Evolutionary conservation across 331 rosid genomes (phyloP), one percentile per base, ranked within the genome.

Genomic region (Malus hybrid): DNA sequence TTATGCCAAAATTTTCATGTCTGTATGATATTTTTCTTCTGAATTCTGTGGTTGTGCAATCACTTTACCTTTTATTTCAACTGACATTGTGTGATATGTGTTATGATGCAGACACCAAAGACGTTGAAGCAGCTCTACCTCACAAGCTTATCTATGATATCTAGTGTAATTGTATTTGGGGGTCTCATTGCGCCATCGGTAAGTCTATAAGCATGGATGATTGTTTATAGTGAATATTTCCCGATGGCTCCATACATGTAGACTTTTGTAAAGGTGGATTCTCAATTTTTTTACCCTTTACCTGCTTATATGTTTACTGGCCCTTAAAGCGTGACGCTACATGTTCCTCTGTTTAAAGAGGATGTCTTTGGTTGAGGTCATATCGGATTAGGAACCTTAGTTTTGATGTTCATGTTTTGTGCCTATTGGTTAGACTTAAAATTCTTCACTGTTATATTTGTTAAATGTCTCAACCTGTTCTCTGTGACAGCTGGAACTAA

Each of bases 121-220:
- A 86, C 90, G 22, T 54, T 94, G 90, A 92, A 89, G 96, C 87
- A 92, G 87, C 93, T 92, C 68, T 90, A 92, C 80, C 76, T 88
- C 52, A 88, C 96, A 33, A 87, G 99, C 69, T 39, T 77, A 11
- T 83, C 95, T 19, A 56, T 94, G 79, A 86, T 90, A 71, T 85
- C 92, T 50, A 93, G 87, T 42, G 85, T 90, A 82, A 90, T 94
- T 79, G 80, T 88, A 52, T 94, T 94, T 69, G 99, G 99, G 31
- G 97, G 96, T 74, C 83, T 94, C 70, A 85, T 94, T 75, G 97
- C 97, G 68, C 99, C 99, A 4, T 87, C 91, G 60, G 99, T 94
- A 90, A 88, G 88, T 79, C 72, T 68, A 24, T 79, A 52, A 33
- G 39, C 12, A 8, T 64, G 0, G 60, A 13, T 52, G 2, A 28